Evolutionary conservation across 805 yeast genomes (phyloP).

Genomic region (Spencermartinsiella europaea): DNA sequence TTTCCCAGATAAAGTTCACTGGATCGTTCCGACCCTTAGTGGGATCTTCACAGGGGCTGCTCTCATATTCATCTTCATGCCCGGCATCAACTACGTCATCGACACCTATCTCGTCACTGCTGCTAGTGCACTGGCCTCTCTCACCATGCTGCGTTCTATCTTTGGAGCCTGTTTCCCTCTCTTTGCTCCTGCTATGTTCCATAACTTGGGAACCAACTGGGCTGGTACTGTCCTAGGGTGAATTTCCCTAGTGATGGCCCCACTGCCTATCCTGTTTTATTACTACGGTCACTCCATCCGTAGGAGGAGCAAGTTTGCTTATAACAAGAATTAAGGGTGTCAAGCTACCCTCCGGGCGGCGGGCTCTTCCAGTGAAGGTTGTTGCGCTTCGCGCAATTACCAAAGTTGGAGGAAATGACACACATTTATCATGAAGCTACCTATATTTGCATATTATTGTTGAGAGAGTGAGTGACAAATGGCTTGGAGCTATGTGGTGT

Average conservation of each 20-base stretch:
- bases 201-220: slow-evolving; percentile 66
- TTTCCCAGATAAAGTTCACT: slow-evolving; percentile 63
- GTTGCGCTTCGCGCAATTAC: too few relatives aligned
- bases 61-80: slow-evolving; percentile 59
- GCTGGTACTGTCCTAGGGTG: slow-evolving; percentile 70
- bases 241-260: slow-evolving; percentile 50
- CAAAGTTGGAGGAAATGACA: too few relatives aligned
- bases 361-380: too few relatives aligned
- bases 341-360: too few relatives aligned
- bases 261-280: slow-evolving; percentile 65
- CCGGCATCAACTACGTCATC: slow-evolving; percentile 65
- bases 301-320: slow-evolving; percentile 50
- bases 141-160: slow-evolving; percentile 61
- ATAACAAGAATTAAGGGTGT: slow-evolving; percentile 37
- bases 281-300: slow-evolving; percentile 55
- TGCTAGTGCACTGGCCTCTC: slow-evolving; percentile 74
- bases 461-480: too few relatives aligned
- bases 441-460: too few relatives aligned
- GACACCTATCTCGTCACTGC: slow-evolving; percentile 67
- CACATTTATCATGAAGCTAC: too few relatives aligned
- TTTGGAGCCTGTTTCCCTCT: slow-evolving; percentile 70
- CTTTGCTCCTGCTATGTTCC: slow-evolving; percentile 68
- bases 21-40: slow-evolving; percentile 74
- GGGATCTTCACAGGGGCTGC: slow-evolving; percentile 66
- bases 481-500: too few relatives aligned